Evolutionary conservation across 2,329 filamentous ascomycete genomes (phyloP).

Genomic region (Stagonosporopsis rhizophila): DNA sequence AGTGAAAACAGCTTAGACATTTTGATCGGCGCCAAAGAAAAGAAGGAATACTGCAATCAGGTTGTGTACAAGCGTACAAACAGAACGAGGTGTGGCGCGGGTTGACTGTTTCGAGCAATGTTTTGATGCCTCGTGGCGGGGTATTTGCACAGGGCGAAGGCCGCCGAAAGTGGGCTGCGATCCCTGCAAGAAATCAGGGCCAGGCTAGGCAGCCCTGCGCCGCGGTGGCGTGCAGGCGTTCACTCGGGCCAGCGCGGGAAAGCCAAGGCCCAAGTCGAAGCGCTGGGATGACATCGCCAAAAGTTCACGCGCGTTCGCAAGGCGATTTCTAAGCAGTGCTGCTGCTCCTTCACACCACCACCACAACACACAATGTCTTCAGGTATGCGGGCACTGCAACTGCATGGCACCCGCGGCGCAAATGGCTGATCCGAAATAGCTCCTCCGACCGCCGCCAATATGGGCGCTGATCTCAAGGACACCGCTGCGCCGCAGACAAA

Average conservation of each 20-base stretch:
- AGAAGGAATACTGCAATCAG: not conserved
- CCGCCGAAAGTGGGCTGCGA: slow-evolving; percentile 17
- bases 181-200: slow-evolving; percentile 13
- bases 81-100: slow-evolving; percentile 5
- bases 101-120: slow-evolving; percentile 27
- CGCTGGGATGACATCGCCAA: slow-evolving; percentile 17
- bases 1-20: slow-evolving; percentile 82
- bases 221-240: slow-evolving; percentile 1
- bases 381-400: slow-evolving; percentile 4
- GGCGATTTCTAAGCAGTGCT: slow-evolving; percentile 20
- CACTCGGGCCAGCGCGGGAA: slow-evolving; percentile 16
- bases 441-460: slow-evolving; percentile 51
- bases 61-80: not conserved
- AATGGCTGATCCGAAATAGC: slow-evolving; percentile 24
- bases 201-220: not conserved
- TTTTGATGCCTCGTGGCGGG: slow-evolving; percentile 41
- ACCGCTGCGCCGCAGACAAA: slow-evolving; percentile 51
- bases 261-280: slow-evolving; percentile 10
- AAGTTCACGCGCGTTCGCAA: slow-evolving; percentile 13
- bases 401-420: not conserved
- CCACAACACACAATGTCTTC: slow-evolving; percentile 14
- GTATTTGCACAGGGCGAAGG: slow-evolving; percentile 21
- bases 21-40: slow-evolving; percentile 13
- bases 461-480: slow-evolving; percentile 55
- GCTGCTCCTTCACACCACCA: slow-evolving; percentile 10